Percentiles rank a stretch among this genome's conserved stretches.
phyloP scores from a whole-genome alignment of 1,284 basidiomycete genomes.

The Microbotryum saponariae region DNA sequence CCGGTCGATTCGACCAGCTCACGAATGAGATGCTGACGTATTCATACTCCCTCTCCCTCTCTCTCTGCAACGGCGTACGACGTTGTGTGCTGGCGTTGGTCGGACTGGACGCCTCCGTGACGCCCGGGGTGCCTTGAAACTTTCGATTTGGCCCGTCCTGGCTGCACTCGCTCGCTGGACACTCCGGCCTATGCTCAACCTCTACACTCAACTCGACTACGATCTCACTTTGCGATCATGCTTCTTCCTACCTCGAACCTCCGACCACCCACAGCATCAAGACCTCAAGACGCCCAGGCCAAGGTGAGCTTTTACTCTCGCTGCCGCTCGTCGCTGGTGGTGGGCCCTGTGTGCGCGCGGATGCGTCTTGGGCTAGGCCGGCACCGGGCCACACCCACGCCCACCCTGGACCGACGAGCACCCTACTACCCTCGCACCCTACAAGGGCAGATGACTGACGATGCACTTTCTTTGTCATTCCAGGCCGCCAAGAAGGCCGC shows the following conservation, averaged over 20 bases:
- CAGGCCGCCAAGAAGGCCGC: slow-evolving; percentile 95
- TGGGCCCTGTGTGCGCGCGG: not conserved
- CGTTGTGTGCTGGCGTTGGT: too few relatives aligned
- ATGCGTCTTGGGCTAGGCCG: not conserved
- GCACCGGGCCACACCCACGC: not conserved
- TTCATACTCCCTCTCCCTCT: too few relatives aligned
- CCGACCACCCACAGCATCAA: slow-evolving; percentile 18
- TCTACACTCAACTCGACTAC: too few relatives aligned
- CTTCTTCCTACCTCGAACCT: not conserved
- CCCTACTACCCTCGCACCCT: too few relatives aligned
- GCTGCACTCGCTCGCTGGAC: too few relatives aligned
- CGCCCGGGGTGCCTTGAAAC: too few relatives aligned
- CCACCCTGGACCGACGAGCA: not conserved
- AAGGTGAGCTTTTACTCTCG: slow-evolving; percentile 20
- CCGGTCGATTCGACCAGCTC: too few relatives aligned
- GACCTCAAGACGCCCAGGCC: slow-evolving; percentile 34
- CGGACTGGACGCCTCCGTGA: too few relatives aligned
- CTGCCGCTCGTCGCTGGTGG: not conserved
- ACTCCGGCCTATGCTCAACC: too few relatives aligned
- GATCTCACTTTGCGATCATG: not conserved
- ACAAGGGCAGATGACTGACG: not conserved
- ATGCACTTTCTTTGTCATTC: slow-evolving; percentile 51
- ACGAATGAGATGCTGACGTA: too few relatives aligned
- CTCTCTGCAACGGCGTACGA: too few relatives aligned
- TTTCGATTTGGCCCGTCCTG: too few relatives aligned